A percentile compares a stretch with the other conserved stretches of the same genome.
phyloP scores from a whole-genome alignment of 129 eudicot genomes.

The Calendula officinalis region DNA sequence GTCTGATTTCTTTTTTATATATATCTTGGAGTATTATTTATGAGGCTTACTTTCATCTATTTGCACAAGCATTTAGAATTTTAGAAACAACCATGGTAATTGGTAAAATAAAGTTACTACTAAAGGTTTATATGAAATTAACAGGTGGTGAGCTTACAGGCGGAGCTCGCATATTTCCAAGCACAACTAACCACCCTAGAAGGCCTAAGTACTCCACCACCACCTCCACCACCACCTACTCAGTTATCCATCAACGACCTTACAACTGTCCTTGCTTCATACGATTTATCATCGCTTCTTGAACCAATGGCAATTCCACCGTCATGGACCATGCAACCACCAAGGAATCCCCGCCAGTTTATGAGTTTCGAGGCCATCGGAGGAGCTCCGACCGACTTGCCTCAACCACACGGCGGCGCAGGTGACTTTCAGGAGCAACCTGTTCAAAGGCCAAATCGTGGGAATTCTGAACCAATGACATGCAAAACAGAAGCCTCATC shows the following conservation, averaged over 20 bases:
- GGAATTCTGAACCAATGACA: conserved; percentile 20
- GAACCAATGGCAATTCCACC: no score
- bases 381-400: conserved; percentile 25
- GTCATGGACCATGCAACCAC: conserved; percentile 52
- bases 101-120: no score
- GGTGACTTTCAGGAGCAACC: conserved; percentile 38
- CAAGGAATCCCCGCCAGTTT: conserved; percentile 45
- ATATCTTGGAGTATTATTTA: no score
- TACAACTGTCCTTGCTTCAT: conserved; percentile 52
- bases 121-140: neutral
- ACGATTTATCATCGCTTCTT: conserved; percentile 57
- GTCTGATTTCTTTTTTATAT: no score
- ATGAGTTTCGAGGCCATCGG: conserved; percentile 17
- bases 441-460: conserved; percentile 44
- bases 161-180: conserved; percentile 79
- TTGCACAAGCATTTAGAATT: no score
- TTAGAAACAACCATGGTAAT: no score
- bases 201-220: conserved; percentile 50
- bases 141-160: conserved; percentile 81
- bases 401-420: conserved; percentile 24
- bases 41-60: no score
- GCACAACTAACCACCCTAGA: conserved; percentile 72
- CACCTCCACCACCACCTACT: neutral
- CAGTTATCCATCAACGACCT: conserved; percentile 38
- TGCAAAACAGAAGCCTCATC: conserved; percentile 40